Evolutionary conservation across 2,329 filamentous ascomycete genomes (phyloP), one percentile per base, ranked within the genome.

Genomic region (Pyrenochaeta sp.): DNA sequence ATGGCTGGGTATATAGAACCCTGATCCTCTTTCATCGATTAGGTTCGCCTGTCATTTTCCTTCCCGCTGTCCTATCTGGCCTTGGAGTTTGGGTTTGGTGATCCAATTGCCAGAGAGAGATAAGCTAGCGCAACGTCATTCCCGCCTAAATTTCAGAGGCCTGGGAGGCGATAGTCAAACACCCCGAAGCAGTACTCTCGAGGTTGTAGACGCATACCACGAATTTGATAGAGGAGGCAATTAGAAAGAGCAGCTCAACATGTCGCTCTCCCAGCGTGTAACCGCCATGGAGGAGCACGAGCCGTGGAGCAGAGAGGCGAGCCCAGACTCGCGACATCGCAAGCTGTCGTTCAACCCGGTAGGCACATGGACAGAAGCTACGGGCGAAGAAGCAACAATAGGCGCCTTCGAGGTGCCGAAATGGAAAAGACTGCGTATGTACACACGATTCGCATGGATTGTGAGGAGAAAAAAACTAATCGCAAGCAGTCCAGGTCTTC

Each of bases 401-500:
- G 76, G 74, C 45, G 83, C 83, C 1, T 85, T 83, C 61, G 83
- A 87, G 68, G 81, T 86, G 27, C 78, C 79, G 55, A 80, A 78
- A 51, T 73, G 76, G 53, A 85, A 80, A 67, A 75, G 84, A 58
- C 78, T 85, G 54, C 62, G 82, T 85, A 72, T 69, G 81, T 73
- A 33, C 7, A 30, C 12, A 7, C 10, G 4, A 15, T 14, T 15
- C 7, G 21, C 18, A 20, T 29, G 7, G 18, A 7, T 10, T 9
- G 12, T 17, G 20, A 35, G n/a, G 39, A 12, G 12, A 7, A 9
- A 12, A 21, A 14, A 47, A 54, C 65, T 73, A 51, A 73, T 33
- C 6, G 33, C 21, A 17, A 30, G 51, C 64, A 91, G 88, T 84
- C 14, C 90, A 94, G 77, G 85, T 93, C n/a, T 76, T 77, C 35